Base-by-base conservation (phyloP, 1,139 yeast species). In the Pichia cactophila region DNA sequence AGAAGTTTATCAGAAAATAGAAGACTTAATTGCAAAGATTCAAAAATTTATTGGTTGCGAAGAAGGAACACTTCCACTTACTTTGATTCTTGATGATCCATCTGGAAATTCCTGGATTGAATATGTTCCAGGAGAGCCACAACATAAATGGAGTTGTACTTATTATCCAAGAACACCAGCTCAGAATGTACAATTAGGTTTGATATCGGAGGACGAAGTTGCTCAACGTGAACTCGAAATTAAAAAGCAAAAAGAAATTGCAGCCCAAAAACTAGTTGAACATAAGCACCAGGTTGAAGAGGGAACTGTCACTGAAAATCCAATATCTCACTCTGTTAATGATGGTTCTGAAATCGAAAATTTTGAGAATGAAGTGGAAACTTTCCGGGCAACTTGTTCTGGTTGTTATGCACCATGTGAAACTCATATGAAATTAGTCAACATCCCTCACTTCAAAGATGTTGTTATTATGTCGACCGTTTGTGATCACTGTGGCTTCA, bases 21-120 rank as follows among this genome's bases (percentile, higher is more conserved):
- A 80, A 47, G 79, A 71, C 37, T 84, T 92, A 52, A 75, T 89
- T 51, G 65, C 61, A 33, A 83, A 78, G 59, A 81, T 89, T 39
- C 68, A 73, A 53, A 67, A 75, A 8, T 79, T 75, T 50, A 71
- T 87, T 29, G 74, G 75, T 28, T 92, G 88, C 51, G 81, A 81
- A 51, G 78, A 77, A 49, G 80, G 77, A 37, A 75, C 79, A 14
- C 69, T 89, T 52, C 98, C 98, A 2, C 65, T 92, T 55, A 86
- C 95, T 0, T 77, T 94, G 47, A 73, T 78, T 17, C 70, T 89
- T 20, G 97, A 90, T 66, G 99, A 92, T 68, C 97, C 98, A 35
- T 80, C 97, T 0, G 99, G 99, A 23, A 92, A 94, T 69, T 90
- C 97, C 2, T 94, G 97, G 96, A 83, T 94, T 50, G 96, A 89